phyloP scores from a whole-genome alignment of 2,329 filamentous ascomycete genomes.

The Colletotrichum sp. region DNA sequence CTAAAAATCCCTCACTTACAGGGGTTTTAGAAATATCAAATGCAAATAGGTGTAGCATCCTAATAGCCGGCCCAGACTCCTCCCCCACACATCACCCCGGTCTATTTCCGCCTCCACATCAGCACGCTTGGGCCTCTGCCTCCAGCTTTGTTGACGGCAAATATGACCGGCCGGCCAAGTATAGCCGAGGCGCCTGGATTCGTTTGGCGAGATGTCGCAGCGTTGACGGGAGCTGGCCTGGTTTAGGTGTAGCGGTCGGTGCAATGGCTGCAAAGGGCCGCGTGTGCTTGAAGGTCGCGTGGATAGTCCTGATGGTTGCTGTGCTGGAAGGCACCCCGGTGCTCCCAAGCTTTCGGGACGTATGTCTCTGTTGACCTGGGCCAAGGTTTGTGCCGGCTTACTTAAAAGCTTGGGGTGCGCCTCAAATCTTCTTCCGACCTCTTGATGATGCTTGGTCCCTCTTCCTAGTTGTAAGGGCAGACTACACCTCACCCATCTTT shows the following conservation, averaged over 20 bases:
- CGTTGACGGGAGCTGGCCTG: background rate
- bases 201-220: background rate
- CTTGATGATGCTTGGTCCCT: background rate
- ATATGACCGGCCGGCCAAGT: background rate
- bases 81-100: constrained; percentile 14
- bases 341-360: background rate
- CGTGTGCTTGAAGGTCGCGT: background rate
- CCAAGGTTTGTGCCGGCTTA: background rate
- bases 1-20: no score
- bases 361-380: background rate
- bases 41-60: background rate
- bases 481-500: background rate
- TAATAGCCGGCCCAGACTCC: constrained; percentile 10
- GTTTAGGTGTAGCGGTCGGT: background rate
- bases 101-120: constrained; percentile 5
- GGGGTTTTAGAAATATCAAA: no score
- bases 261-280: background rate
- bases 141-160: background rate
- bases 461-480: background rate
- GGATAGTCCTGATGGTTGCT: background rate
- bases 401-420: background rate
- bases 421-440: background rate
- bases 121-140: background rate
- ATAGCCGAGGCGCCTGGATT: background rate
- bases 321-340: background rate